These are phyloP conservation scores for Aspergillus awamori DNA, from an alignment of 2,329 filamentous ascomycete species.

Conservation along the genomic window DNA sequence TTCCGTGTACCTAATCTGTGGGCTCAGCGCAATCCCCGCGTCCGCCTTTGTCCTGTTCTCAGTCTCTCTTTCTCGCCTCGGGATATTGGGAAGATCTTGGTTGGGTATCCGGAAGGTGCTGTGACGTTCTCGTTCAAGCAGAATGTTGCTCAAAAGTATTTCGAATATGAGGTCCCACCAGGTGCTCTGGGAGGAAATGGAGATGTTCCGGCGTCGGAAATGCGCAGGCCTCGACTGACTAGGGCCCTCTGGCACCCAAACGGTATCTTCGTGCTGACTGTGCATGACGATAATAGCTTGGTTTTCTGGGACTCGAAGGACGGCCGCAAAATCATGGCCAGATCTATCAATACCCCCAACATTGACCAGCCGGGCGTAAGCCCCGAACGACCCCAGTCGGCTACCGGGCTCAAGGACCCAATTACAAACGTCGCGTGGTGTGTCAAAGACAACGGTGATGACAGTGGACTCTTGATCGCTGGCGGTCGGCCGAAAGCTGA, in stretches of 20 bases:
- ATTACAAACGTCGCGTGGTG: constrained; percentile 86
- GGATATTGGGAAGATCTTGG: constrained; percentile 86
- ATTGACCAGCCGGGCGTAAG: constrained; percentile 67
- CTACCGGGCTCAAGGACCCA: constrained; percentile 67
- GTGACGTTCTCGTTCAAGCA: constrained; percentile 95
- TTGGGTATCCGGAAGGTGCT: constrained; percentile 87
- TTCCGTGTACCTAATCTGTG: constrained; percentile 89
- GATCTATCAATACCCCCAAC: constrained; percentile 74
- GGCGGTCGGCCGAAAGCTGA: constrained; percentile 73
- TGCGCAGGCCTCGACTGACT: constrained; percentile 72
- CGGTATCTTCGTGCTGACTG: constrained; percentile 83
- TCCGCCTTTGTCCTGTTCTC: constrained; percentile 67
- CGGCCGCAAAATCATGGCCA: constrained; percentile 77
- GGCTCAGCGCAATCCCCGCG: constrained; percentile 70
- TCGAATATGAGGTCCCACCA: constrained; percentile 77
- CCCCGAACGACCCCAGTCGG: constrained; percentile 45
- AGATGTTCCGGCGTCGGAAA: constrained; percentile 63
- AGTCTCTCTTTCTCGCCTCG: constrained; percentile 83
- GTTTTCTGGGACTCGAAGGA: constrained; percentile 96
- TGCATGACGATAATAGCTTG: constrained; percentile 86
- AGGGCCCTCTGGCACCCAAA: constrained; percentile 94
- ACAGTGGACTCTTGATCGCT: constrained; percentile 84
- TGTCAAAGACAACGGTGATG: constrained; percentile 89
- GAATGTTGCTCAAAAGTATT: constrained; percentile 74
- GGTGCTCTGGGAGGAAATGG: constrained; percentile 79